These are phyloP conservation scores for Sistotremastrum niveocremeum DNA, from an alignment of 768 basidiomycete species.

Conservation along the genomic window DNA sequence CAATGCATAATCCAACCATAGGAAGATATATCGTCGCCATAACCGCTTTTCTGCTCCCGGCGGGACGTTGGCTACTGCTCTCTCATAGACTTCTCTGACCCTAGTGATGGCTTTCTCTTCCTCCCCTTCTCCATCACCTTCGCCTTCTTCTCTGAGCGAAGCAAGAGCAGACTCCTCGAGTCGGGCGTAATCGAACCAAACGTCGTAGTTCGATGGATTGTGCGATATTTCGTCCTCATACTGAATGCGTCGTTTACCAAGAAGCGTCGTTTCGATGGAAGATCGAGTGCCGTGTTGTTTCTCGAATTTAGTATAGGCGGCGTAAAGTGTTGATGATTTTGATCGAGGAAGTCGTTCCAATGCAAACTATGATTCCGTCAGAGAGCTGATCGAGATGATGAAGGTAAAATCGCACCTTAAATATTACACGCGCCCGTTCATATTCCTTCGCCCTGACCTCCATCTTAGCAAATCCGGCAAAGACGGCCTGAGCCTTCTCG, in stretches of 20 bases:
- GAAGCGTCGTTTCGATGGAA: slow-evolving; percentile 83
- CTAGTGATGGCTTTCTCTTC: slow-evolving; percentile 45
- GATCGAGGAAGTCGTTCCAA: slow-evolving; percentile 83
- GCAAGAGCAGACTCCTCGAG: slow-evolving; percentile 81
- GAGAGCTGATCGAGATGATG: not conserved
- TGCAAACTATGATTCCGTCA: slow-evolving; percentile 56
- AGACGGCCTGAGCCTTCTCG: slow-evolving; percentile 84
- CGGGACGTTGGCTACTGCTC: slow-evolving; percentile 91
- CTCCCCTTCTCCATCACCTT: slow-evolving; percentile 46
- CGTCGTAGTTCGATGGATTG: slow-evolving; percentile 90
- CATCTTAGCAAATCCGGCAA: slow-evolving; percentile 92
- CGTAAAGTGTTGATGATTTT: slow-evolving; percentile 78
- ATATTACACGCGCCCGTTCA: slow-evolving; percentile 92
- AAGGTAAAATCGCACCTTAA: slow-evolving; percentile 46
- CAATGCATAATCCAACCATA: slow-evolving; percentile 91
- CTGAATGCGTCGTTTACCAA: slow-evolving; percentile 95
- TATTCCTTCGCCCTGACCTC: slow-evolving; percentile 93
- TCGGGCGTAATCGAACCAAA: slow-evolving; percentile 94
- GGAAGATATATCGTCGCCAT: slow-evolving; percentile 80
- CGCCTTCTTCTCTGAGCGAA: slow-evolving; percentile 63
- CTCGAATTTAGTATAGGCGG: slow-evolving; percentile 93
- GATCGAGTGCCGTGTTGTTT: slow-evolving; percentile 90
- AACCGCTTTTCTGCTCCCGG: slow-evolving; percentile 88
- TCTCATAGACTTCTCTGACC: slow-evolving; percentile 88
- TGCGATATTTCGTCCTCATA: slow-evolving; percentile 93